Evolutionary conservation across 768 basidiomycete genomes (phyloP).

Genomic region (Russula griseocarnosa): DNA sequence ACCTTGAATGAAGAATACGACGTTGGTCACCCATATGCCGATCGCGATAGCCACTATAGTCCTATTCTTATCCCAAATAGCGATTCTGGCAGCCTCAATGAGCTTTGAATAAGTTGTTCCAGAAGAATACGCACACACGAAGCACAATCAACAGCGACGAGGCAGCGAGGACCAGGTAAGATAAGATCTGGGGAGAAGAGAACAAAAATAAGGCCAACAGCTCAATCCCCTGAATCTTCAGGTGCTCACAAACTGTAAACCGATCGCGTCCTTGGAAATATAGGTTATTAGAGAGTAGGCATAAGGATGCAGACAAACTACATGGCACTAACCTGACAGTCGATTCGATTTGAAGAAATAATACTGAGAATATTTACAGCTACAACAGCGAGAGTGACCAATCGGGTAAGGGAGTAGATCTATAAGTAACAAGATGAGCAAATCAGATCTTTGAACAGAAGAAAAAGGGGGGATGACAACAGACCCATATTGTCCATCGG

Average conservation of each 20-base stretch:
- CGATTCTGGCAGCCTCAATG: not conserved
- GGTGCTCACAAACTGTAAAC: not conserved
- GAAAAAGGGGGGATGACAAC: not conserved
- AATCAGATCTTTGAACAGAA: not conserved
- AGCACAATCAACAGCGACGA: constrained; percentile 10
- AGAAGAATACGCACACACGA: constrained; percentile 11
- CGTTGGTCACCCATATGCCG: not conserved
- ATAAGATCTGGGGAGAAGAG: not conserved
- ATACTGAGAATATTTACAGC: not conserved
- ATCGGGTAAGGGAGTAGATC: constrained; percentile 17
- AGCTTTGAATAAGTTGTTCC: not conserved
- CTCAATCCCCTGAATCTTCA: not conserved
- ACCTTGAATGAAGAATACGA: not conserved
- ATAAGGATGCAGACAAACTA: no score
- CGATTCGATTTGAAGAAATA: not conserved
- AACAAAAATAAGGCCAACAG: not conserved
- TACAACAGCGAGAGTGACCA: constrained; percentile 3
- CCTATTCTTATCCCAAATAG: not conserved
- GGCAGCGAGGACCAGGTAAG: not conserved
- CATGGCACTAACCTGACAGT: constrained; percentile 10
- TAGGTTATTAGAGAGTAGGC: not conserved
- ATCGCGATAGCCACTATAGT: not conserved
- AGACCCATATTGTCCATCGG: constrained; percentile 17
- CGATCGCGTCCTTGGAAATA: not conserved
- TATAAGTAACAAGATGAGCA: not conserved